Conservation (phyloP, 1,139 yeast genomes). For the Suhomyces bolitotheri region DNA sequence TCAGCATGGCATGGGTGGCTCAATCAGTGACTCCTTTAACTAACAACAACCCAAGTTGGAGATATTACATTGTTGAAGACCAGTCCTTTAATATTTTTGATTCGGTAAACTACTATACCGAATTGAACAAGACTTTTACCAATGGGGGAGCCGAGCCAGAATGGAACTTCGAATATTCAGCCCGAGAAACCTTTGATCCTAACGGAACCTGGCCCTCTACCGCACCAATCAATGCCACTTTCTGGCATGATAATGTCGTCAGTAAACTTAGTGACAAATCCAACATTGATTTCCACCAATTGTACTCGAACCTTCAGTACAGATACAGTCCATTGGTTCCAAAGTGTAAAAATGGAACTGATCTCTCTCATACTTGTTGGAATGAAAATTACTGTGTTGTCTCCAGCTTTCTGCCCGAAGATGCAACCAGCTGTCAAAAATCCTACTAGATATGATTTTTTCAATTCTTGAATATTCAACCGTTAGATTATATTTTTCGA, state of each 20-base stretch:
- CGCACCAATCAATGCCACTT: conserved; percentile 58
- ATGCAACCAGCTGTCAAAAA: conserved; percentile 1
- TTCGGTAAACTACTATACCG: conserved; percentile 56
- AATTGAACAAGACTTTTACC: conserved; percentile 51
- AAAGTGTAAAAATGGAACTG: conserved; percentile 39
- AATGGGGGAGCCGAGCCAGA: conserved; percentile 51
- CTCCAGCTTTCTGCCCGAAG: conserved; percentile 22
- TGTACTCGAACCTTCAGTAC: conserved; percentile 47
- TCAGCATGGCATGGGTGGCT: conserved; percentile 62
- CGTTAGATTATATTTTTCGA: no score
- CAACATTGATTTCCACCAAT: conserved; percentile 44
- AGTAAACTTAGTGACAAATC: conserved; percentile 33
- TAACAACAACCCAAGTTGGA: conserved; percentile 64
- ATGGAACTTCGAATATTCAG: conserved; percentile 57
- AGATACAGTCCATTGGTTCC: conserved; percentile 55
- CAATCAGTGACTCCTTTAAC: conserved; percentile 66
- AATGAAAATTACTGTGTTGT: conserved; percentile 46
- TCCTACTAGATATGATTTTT: background rate
- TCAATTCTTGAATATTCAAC: no score
- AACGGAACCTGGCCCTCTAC: conserved; percentile 48
- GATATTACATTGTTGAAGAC: conserved; percentile 68
- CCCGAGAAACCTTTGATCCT: conserved; percentile 52
- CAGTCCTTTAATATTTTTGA: conserved; percentile 63
- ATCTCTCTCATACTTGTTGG: conserved; percentile 36
- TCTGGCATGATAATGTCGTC: conserved; percentile 51